Evolutionary conservation across 441 rosid species (phyloP), one percentile per base, ranked within the genome.

Genomic region (Raphanus hybrid): DNA sequence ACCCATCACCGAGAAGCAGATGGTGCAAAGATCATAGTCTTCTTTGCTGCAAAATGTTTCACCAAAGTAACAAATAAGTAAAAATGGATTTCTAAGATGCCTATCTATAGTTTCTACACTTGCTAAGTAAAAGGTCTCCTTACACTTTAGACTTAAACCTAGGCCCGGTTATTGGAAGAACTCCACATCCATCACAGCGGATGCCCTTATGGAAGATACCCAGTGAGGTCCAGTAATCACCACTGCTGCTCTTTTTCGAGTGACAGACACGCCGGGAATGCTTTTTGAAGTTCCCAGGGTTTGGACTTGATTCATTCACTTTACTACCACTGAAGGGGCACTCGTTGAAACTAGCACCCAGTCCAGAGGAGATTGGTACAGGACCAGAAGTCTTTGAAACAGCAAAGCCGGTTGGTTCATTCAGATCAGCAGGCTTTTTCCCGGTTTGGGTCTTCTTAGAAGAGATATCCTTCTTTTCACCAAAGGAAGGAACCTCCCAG

Each of bases 111-210:
- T 35, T 60, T 14, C 57, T 14, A 70, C 26, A 69, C 9, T 18
- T 18, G 66, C 18, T 23, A 41, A 73, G 70, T 27, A 34, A 12
- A 23, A 14, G 27, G 23, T 9, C 10, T 78, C 62, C 97, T 89
- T 92, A 96, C 99, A 91, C 90, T 84, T 84, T 91, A 7, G 99
- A 96, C 82, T 89, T 93, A 82, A 84, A 92, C 8, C 99, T 90
- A 78, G 90, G 87, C 54, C 99, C 99, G 57, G 86, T 86, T 39
- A 96, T 96, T 14, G 99, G 98, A 85, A 81, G 81, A 81, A 79
- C 90, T 54, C 97, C 98, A 83, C 99, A 96, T 18, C 90, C 93
- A 77, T 92, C 97, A 79, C 99, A 93, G 3, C 82, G 88, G 70
- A 96, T 85, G 41, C 97, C 97, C 79, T 63, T 90, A 78, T 93